These are phyloP conservation scores for Helicocarpus griseus DNA, from an alignment of 2,329 filamentous ascomycete genomes.

Conservation along the genomic window DNA sequence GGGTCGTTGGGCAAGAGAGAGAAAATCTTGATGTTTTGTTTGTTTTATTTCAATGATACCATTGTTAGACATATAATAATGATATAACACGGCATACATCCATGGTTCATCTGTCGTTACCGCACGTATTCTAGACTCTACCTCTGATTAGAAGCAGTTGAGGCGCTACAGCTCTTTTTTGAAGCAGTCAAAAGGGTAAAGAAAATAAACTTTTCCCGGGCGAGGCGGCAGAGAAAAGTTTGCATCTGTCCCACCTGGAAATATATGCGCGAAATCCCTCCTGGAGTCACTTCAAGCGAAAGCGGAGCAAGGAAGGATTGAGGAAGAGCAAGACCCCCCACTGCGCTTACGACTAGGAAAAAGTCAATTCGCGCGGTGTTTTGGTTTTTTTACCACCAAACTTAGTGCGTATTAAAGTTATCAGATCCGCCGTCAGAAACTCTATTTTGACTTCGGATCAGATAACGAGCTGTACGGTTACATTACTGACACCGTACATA, in stretches of 20 bases:
- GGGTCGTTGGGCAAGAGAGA: background rate
- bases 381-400: background rate
- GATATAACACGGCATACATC: background rate
- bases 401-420: conserved; percentile 1
- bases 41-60: too few species aligned
- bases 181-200: background rate
- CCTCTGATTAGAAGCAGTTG: background rate
- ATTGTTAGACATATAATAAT: background rate
- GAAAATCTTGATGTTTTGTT: background rate
- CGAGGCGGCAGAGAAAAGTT: background rate
- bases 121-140: background rate
- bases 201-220: background rate
- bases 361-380: background rate
- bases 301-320: too few species aligned
- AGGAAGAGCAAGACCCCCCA: background rate
- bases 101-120: background rate
- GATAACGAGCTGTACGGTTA: background rate
- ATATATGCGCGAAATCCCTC: background rate
- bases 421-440: background rate
- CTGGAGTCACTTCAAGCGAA: background rate
- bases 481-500: background rate
- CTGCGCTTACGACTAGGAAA: background rate
- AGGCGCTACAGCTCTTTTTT: too few species aligned
- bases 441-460: background rate
- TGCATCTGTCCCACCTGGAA: background rate